phyloP scores from a whole-genome alignment of 2,329 filamentous ascomycete genomes.

The Curvularia spicifera region DNA sequence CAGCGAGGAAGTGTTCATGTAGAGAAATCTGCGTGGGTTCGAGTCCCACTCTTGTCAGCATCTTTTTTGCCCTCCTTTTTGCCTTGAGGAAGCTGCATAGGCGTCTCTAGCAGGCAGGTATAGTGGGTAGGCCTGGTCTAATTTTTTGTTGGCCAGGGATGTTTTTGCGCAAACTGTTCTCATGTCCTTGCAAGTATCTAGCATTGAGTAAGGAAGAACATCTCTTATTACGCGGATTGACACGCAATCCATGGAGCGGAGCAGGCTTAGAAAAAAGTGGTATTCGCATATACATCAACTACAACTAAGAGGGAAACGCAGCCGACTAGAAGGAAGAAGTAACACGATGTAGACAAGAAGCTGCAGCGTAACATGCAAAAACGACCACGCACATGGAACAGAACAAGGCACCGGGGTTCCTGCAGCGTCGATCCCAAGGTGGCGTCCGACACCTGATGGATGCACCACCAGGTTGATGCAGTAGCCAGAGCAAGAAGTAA shows the following conservation, averaged over 20 bases:
- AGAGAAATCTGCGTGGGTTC: conserved; percentile 6
- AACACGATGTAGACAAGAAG: not conserved
- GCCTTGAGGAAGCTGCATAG: not conserved
- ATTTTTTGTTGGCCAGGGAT: not conserved
- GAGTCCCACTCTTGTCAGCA: not conserved
- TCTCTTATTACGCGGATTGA: not conserved
- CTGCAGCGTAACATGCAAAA: not conserved
- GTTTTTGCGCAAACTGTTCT: not conserved
- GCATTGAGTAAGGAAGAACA: not conserved
- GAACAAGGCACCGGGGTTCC: not conserved
- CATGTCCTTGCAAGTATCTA: not conserved
- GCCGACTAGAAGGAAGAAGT: not conserved
- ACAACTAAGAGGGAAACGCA: not conserved
- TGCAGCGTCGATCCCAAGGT: conserved; percentile 14
- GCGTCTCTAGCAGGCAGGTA: too few species aligned
- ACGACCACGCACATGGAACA: not conserved
- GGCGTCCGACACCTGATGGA: conserved; percentile 8
- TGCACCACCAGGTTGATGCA: not conserved
- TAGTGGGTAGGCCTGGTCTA: too few species aligned
- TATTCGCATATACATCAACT: not conserved
- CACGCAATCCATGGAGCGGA: not conserved
- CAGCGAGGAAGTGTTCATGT: conserved; percentile 4
- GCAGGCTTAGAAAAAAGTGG: not conserved
- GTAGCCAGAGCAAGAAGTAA: not conserved
- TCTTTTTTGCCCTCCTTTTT: not conserved